Evolutionary conservation across 2,329 filamentous ascomycete species (phyloP), one percentile per base, ranked within the genome.

Genomic region (Trichoderma atroviride): DNA sequence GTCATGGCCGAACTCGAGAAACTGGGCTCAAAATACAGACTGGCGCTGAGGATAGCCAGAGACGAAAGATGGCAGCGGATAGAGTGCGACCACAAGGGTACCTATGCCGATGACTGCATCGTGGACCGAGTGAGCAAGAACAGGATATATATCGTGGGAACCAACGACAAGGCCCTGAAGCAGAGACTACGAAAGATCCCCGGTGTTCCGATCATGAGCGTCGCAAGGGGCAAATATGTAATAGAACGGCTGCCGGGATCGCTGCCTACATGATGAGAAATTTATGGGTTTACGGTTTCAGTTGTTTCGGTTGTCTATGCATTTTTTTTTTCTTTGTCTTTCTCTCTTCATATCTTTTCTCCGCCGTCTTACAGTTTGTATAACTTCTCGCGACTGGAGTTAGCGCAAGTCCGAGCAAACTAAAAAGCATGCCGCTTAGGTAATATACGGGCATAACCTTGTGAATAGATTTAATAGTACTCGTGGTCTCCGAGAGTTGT

Each of bases 201-300:
- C 52, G 85, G 86, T 79, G 89, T 92, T 69, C 90, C 90, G 31
- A 88, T 92, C 74, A 86, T 97, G 85, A 93, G 90, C 76, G 93
- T 96, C 33, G 92, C 91, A 6, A 88, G 92, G 76, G 93, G 92
- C 57, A 97, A 97, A 81, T 98, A 97, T 81, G 91, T 95, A 59
- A 96, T 99, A 76, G 96, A 98, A 85, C 88, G 94, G 75, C 81
- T 97, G 72, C 94, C 94, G 5, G 92, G 94, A 80, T 93, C 92
- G 47, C 92, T 92, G 40, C 90, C 94, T 60, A 81, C 74, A 73
- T 78, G 50, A 76, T 57, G 65, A 58, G 22, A 22, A 61, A 35
- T 55, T 50, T 66, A 68, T 6, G 56, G 33, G 57, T 43, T 55
- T 11, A n/a, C 27, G 19, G 22, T 16, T 57, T 57, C 59, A 29